These are phyloP conservation scores for Escallonia herrerae DNA, from an alignment of 129 eudicot species.

Conservation along the genomic window DNA sequence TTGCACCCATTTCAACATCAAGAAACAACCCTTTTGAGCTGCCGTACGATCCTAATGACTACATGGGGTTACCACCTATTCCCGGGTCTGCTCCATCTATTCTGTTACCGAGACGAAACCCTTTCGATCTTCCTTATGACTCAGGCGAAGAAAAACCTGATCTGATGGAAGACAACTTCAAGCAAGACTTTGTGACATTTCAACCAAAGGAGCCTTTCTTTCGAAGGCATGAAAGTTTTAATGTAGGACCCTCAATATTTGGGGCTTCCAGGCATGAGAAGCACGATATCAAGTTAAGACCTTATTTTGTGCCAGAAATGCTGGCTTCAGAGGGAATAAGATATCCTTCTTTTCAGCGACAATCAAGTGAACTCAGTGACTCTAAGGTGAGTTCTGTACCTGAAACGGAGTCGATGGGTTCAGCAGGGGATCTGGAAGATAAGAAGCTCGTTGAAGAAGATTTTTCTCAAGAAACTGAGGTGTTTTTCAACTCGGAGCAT, in stretches of 20 bases:
- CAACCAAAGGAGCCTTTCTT: constrained; percentile 57
- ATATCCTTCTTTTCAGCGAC: constrained; percentile 51
- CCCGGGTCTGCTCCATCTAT: constrained; percentile 97
- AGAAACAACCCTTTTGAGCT: constrained; percentile 78
- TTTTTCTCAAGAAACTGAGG: constrained; percentile 26
- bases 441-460: constrained; percentile 46
- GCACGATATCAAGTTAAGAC: constrained; percentile 46
- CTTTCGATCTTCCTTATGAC: constrained; percentile 89
- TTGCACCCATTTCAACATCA: constrained; percentile 72
- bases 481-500: constrained; percentile 28
- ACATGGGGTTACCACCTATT: constrained; percentile 48
- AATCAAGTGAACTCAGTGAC: constrained; percentile 77
- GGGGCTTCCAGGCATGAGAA: constrained; percentile 43
- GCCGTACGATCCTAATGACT: constrained; percentile 48
- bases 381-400: constrained; percentile 75
- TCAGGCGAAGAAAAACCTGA: constrained; percentile 88
- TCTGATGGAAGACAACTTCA: constrained; percentile 50
- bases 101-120: constrained; percentile 53
- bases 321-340: constrained; percentile 41
- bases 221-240: constrained; percentile 77
- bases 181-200: constrained; percentile 48
- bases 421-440: constrained; percentile 52
- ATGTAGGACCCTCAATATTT: constrained; percentile 61
- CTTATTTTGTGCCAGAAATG: constrained; percentile 70
- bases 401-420: constrained; percentile 63